These are phyloP conservation scores for Diversispora epigaea DNA, from an alignment of 192 early-diverging fungal species.

Conservation along the genomic window DNA sequence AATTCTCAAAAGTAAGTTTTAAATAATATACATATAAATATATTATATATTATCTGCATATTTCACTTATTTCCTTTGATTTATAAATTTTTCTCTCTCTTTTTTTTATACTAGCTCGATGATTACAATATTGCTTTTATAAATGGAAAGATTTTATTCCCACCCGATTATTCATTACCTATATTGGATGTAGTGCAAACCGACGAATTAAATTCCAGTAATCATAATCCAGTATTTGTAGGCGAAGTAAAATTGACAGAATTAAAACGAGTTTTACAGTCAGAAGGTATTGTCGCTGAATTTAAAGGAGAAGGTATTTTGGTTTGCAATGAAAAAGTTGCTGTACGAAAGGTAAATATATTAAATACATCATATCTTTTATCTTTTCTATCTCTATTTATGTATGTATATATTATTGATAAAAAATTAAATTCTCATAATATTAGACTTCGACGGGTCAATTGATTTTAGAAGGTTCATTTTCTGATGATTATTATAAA, in stretches of 20 bases:
- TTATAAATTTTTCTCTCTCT: no score
- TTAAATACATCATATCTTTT: slow-evolving; percentile 36
- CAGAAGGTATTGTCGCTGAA: slow-evolving; percentile 73
- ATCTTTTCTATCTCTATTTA: neutral
- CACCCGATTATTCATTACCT: slow-evolving; percentile 63
- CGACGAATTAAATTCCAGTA: slow-evolving; percentile 34
- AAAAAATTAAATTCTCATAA: neutral
- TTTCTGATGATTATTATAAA: slow-evolving; percentile 70
- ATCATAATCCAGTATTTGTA: slow-evolving; percentile 69
- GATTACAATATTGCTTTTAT: slow-evolving; percentile 81
- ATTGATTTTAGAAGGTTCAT: slow-evolving; percentile 59
- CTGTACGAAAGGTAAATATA: slow-evolving; percentile 56
- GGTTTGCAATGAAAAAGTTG: slow-evolving; percentile 78
- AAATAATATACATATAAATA: slow-evolving; percentile 25
- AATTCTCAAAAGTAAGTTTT: slow-evolving; percentile 65
- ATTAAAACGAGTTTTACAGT: slow-evolving; percentile 68
- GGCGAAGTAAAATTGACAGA: slow-evolving; percentile 86
- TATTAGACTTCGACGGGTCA: slow-evolving; percentile 45
- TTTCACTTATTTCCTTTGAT: no score
- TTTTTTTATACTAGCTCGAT: slow-evolving; percentile 45
- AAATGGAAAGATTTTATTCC: slow-evolving; percentile 70
- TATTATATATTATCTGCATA: neutral
- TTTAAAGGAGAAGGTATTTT: slow-evolving; percentile 84
- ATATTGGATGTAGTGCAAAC: slow-evolving; percentile 66
- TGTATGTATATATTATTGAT: neutral